A percentile compares a stretch with the other conserved stretches of the same genome.
Conservation (phyloP, 1,139 yeast genomes). For the Spencermartinsiella ligniputridi region DNA sequence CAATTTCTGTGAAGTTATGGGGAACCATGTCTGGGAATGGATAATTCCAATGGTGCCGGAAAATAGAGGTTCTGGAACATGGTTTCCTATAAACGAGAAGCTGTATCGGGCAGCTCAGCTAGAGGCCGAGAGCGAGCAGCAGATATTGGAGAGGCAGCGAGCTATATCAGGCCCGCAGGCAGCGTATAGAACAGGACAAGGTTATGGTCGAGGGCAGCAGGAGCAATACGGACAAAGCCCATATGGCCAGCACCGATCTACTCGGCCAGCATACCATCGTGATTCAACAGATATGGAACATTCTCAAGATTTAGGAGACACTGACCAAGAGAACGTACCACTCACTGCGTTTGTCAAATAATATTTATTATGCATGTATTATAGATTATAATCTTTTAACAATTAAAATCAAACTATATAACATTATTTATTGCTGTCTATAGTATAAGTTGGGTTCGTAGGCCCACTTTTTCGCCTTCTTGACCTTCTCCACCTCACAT, state of each 20-base stretch:
- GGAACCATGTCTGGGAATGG: conserved; percentile 62
- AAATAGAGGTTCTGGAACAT: conserved; percentile 26
- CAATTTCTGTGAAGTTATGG: conserved; percentile 76
- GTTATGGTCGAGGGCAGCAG: background rate
- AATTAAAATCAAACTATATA: too few species aligned
- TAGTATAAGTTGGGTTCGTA: too few species aligned
- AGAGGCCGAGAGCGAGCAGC: conserved; percentile 28
- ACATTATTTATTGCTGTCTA: too few species aligned
- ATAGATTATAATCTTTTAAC: too few species aligned
- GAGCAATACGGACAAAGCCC: background rate
- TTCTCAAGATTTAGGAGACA: background rate
- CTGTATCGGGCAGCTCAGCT: conserved; percentile 28
- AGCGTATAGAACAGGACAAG: background rate
- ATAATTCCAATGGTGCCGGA: conserved; percentile 52
- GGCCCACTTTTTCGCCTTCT: too few species aligned
- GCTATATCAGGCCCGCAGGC: background rate
- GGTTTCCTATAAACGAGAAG: conserved; percentile 31
- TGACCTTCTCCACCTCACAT: too few species aligned
- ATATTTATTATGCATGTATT: too few species aligned
- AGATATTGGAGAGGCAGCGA: conserved; percentile 12
- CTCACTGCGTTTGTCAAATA: background rate
- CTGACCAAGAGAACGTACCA: background rate
- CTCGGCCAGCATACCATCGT: background rate
- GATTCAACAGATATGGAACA: background rate
- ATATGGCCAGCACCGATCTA: background rate